Base-by-base conservation (phyloP, 805 yeast genomes). In the Huiozyma sinensis region DNA sequence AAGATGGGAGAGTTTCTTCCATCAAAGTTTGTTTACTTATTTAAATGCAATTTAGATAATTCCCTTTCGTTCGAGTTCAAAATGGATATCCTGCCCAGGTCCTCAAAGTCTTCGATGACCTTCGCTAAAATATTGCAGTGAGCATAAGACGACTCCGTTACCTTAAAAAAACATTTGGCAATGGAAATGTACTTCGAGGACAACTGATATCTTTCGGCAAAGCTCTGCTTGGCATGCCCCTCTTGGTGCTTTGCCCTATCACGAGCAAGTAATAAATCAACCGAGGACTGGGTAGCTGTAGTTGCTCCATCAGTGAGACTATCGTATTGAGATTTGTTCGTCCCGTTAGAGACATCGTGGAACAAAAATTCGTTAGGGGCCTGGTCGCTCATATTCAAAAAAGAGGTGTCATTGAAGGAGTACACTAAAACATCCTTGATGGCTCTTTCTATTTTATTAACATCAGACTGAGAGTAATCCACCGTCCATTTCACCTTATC, bases 381-480 rank as follows among this genome's bases (percentile, higher is more conserved):
- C 39, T 54, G 55, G 6, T 56, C 58, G 4, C 58, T 45, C 62
- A 61, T 58, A 33, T 57, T 57, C 31, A 61, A 46, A 40, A 54
- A 61, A 3, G 63, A 57, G 4, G 60, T 47, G 44, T 61, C 65
- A 42, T 61, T 61, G 39, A 59, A 61, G 3, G 64, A 55, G 42
- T 56, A 50, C 4, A 61, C 58, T 11, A 60, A 43, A 8, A 61
- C 60, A 28, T 59, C 52, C 40, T 61, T 57, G 32, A 61, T 59
- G 8, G 54, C 43, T 39, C 56, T 52, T 36, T 57, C 61, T 35
- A 60, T 43, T n/a, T 48, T 55, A 29, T 52, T 52, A 11, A 50
- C 47, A 43, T 60, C 50, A 9, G 54, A 49, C 6, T 48, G 31
- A 3, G 50, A 41, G 43, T 30, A 50, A 5, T 29, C 42, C 7